Conservation (phyloP, 2,329 filamentous ascomycete species). For the Kalmusia sp. region DNA sequence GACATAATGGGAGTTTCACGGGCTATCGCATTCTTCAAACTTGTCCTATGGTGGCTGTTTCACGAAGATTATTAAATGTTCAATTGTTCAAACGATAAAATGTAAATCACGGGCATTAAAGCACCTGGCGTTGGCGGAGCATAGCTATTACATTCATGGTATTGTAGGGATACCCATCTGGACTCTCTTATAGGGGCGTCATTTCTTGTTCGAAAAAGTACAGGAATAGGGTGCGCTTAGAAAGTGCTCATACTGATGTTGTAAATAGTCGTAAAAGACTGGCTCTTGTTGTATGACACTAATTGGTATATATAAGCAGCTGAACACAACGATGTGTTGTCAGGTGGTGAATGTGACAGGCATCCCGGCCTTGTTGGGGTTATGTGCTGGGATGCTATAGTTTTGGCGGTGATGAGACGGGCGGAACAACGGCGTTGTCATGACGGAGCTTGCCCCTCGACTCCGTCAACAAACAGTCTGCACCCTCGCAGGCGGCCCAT, state of each 20-base stretch:
- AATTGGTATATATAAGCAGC: neutral
- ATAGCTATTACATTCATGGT: conserved; percentile 11
- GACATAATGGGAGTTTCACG: conserved; percentile 46
- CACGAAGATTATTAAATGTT: conserved; percentile 19
- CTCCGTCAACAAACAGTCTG: conserved; percentile 18
- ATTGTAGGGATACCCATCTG: conserved; percentile 37
- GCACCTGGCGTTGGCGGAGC: conserved; percentile 37
- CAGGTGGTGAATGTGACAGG: neutral
- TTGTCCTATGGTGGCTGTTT: conserved; percentile 24
- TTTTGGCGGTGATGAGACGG: neutral
- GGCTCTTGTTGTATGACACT: neutral
- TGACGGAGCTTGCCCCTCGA: conserved; percentile 9
- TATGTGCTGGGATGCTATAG: conserved; percentile 4
- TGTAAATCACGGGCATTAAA: conserved; percentile 26
- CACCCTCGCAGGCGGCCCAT: neutral
- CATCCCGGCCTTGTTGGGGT: conserved; percentile 1
- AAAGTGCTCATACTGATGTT: neutral
- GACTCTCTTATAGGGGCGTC: conserved; percentile 14
- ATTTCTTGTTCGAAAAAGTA: conserved; percentile 13
- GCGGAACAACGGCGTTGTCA: conserved; percentile 4
- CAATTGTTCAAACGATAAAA: conserved; percentile 18
- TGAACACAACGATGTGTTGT: neutral
- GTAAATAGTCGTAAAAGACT: conserved; percentile 9
- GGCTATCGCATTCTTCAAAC: conserved; percentile 23
- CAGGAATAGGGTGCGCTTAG: neutral